Evolutionary conservation across 345 rosid species (phyloP).

Genomic region (Brassica nigra): DNA sequence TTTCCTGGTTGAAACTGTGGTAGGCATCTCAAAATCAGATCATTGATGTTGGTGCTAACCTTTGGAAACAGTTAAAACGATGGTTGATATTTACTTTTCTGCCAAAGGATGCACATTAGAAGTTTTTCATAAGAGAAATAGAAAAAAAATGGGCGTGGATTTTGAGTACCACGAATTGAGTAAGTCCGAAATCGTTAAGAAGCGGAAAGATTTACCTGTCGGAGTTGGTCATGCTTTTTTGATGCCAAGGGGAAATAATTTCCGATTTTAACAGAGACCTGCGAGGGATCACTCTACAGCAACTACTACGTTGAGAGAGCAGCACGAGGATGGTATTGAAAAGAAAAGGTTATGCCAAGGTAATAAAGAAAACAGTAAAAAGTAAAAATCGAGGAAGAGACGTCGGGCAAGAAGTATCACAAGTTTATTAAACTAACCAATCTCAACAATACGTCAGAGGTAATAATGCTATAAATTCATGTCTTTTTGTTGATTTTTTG

Average conservation of each 20-base stretch:
- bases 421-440: neutral
- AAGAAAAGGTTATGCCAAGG: neutral
- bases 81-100: neutral
- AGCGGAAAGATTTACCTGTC: neutral
- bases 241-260: neutral
- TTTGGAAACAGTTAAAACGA: slow-evolving; percentile 42
- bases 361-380: neutral
- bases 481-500: neutral
- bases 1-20: slow-evolving; percentile 16
- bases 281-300: no score
- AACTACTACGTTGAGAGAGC: neutral
- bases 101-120: no score
- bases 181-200: no score
- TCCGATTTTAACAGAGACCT: neutral
- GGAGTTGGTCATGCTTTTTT: neutral
- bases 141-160: no score
- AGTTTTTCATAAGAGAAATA: no score
- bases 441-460: neutral
- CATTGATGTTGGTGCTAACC: slow-evolving; percentile 95
- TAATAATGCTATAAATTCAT: neutral
- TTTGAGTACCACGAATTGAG: no score
- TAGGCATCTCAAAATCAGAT: slow-evolving; percentile 98
- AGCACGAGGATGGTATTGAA: neutral
- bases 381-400: neutral
- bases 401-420: neutral